Percentiles rank a stretch among this genome's conserved stretches.
phyloP scores from a whole-genome alignment of 169 alveolate species.

The Cryptosporidium felis region DNA sequence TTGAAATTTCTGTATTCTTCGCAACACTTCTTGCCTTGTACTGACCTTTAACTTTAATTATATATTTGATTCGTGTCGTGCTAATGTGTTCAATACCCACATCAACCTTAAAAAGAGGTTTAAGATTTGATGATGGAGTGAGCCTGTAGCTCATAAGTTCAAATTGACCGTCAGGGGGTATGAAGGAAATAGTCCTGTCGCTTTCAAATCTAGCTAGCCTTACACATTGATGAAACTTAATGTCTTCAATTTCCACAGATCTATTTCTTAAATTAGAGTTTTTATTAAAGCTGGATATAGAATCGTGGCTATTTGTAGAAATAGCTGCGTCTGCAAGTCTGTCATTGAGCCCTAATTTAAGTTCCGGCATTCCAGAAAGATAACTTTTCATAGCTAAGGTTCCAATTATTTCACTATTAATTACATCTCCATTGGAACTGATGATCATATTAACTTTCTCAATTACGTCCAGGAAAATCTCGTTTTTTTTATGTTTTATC shows the following conservation, averaged over 20 bases:
- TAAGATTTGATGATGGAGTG: conserved; percentile 85
- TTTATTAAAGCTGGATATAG: neutral
- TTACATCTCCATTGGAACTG: conserved; percentile 83
- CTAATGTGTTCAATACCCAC: conserved; percentile 89
- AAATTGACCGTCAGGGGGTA: conserved; percentile 99
- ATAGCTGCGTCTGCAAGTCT: conserved; percentile 74
- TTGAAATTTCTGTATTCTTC: conserved; percentile 94
- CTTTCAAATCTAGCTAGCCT: conserved; percentile 92
- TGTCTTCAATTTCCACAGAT: conserved; percentile 98
- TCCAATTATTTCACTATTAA: conserved; percentile 97
- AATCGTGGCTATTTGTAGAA: conserved; percentile 76
- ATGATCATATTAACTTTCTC: conserved; percentile 94
- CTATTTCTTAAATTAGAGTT: conserved; percentile 75
- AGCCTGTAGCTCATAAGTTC: conserved; percentile 98
- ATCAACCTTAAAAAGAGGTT: conserved; percentile 97
- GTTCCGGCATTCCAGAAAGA: conserved; percentile 99
- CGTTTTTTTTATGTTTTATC: conserved; percentile 96
- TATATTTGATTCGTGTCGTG: conserved; percentile 91
- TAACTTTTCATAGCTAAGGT: conserved; percentile 93
- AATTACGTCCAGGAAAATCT: conserved; percentile 97
- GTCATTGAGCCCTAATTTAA: conserved; percentile 97
- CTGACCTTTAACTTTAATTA: conserved; percentile 91
- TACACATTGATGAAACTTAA: conserved; percentile 98
- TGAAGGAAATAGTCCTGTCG: conserved; percentile 96
- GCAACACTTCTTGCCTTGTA: conserved; percentile 94